Evolutionary conservation across 352 stramenopile genomes (phyloP).

Genomic region (Phytopythium boreale): DNA sequence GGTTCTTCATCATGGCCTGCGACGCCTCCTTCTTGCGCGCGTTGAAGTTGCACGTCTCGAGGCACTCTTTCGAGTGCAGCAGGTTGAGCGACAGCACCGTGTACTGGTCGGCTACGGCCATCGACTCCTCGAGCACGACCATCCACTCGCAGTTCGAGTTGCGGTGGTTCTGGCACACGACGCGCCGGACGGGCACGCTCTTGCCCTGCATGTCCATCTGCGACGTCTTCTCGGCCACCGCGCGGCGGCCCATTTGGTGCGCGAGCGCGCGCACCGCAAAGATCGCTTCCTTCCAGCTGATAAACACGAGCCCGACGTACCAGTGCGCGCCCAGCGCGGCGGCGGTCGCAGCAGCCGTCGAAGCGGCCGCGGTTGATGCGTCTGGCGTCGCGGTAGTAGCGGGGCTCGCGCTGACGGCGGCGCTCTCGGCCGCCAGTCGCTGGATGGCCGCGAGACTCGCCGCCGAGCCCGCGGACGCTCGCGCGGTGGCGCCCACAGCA

Average conservation of each 20-base stretch:
- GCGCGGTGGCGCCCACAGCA: background rate
- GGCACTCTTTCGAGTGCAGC: conserved; percentile 67
- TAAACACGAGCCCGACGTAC: conserved; percentile 42
- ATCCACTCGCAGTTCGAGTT: conserved; percentile 73
- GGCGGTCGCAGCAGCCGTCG: background rate
- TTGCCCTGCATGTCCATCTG: conserved; percentile 42
- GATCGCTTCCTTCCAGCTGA: conserved; percentile 60
- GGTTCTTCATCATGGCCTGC: conserved; percentile 7
- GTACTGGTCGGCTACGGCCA: conserved; percentile 35
- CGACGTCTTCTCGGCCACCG: conserved; percentile 45
- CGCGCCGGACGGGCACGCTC: conserved; percentile 40
- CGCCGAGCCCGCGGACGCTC: background rate
- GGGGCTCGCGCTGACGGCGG: conserved; percentile 10
- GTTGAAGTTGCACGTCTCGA: conserved; percentile 77
- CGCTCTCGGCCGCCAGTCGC: conserved; percentile 24
- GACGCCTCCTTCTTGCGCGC: conserved; percentile 43
- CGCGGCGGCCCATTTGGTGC: conserved; percentile 54
- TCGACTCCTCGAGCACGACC: conserved; percentile 52
- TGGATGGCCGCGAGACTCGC: conserved; percentile 24
- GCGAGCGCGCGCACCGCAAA: conserved; percentile 44
- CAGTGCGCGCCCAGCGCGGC: conserved; percentile 27
- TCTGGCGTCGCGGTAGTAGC: background rate
- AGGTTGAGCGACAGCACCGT: conserved; percentile 53
- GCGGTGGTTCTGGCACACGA: conserved; percentile 71
- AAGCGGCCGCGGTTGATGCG: conserved; percentile 3